Conservation (phyloP, 192 early-diverging fungal genomes). For the Gamsiella multidivaricata region DNA sequence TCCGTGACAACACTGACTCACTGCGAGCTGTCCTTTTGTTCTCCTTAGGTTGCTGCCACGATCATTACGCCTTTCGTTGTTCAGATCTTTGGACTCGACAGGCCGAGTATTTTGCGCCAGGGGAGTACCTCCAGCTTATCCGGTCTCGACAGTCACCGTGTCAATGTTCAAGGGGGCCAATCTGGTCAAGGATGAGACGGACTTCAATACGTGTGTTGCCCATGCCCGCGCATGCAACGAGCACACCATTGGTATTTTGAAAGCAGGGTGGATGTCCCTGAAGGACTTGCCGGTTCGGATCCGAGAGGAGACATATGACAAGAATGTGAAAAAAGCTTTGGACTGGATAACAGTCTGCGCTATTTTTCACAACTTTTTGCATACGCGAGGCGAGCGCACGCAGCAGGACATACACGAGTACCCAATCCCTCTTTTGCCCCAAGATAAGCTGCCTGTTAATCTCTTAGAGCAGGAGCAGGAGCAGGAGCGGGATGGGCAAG, state of each 20-base stretch:
- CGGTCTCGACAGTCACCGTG: background rate
- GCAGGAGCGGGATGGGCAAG: no score
- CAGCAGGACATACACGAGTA: no score
- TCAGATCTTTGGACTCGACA: background rate
- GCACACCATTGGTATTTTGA: background rate
- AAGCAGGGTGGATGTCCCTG: background rate
- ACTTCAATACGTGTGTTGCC: slow-evolving; percentile 2
- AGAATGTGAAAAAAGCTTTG: background rate
- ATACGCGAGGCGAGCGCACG: no score
- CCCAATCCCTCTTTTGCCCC: no score
- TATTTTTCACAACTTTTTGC: background rate
- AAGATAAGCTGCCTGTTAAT: no score
- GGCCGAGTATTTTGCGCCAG: background rate
- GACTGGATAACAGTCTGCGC: background rate
- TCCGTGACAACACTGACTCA: no score
- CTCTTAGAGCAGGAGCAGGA: no score
- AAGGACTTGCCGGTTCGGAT: background rate
- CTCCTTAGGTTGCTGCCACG: background rate
- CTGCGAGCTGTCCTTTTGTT: no score
- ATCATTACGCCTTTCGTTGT: background rate
- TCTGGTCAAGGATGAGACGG: background rate
- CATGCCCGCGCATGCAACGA: background rate
- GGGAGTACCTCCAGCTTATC: background rate
- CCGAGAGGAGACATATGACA: background rate
- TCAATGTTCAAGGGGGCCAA: background rate